Percentiles rank a stretch among this genome's conserved stretches.
Evolutionary conservation across 1,284 basidiomycete species (phyloP).

Genomic region (Rhodotorula mucilaginosa): DNA sequence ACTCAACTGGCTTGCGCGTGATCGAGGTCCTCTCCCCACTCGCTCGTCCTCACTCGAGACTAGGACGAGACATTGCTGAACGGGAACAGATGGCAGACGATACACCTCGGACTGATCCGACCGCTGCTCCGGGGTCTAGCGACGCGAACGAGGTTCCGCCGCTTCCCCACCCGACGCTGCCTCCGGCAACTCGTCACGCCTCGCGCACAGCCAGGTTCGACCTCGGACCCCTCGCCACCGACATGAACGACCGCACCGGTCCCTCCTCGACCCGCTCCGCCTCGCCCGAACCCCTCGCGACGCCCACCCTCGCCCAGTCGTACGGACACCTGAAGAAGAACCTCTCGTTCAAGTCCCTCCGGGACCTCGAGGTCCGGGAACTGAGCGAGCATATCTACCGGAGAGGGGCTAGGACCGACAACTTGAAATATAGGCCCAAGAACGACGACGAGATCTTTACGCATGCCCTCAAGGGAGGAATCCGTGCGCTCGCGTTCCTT

Average conservation of each 20-base stretch:
- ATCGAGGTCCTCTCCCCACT: not conserved
- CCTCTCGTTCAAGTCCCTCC: constrained; percentile 36
- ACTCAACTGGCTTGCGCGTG: not conserved
- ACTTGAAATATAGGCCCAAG: constrained; percentile 63
- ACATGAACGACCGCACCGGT: too few species aligned
- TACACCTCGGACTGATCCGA: too few species aligned
- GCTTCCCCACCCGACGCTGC: not conserved
- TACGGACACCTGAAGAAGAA: constrained; percentile 33
- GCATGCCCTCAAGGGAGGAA: constrained; percentile 69
- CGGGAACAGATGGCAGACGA: too few species aligned
- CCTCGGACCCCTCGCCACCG: not conserved
- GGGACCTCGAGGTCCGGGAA: constrained; percentile 49
- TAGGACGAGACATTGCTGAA: too few species aligned
- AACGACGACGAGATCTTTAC: constrained; percentile 68
- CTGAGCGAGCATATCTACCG: constrained; percentile 79
- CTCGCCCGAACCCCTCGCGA: constrained; percentile 37
- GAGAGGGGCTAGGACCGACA: constrained; percentile 16
- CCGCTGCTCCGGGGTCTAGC: not conserved
- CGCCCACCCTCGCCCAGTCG: constrained; percentile 39
- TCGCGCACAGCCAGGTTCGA: not conserved
- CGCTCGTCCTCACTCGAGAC: too few species aligned
- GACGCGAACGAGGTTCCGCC: not conserved
- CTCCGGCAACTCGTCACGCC: not conserved
- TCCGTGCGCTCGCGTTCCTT: constrained; percentile 59
- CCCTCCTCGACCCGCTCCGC: constrained; percentile 17